These are phyloP conservation scores for Talaromyces piceae DNA, from an alignment of 2,329 filamentous ascomycete genomes.

Conservation along the genomic window DNA sequence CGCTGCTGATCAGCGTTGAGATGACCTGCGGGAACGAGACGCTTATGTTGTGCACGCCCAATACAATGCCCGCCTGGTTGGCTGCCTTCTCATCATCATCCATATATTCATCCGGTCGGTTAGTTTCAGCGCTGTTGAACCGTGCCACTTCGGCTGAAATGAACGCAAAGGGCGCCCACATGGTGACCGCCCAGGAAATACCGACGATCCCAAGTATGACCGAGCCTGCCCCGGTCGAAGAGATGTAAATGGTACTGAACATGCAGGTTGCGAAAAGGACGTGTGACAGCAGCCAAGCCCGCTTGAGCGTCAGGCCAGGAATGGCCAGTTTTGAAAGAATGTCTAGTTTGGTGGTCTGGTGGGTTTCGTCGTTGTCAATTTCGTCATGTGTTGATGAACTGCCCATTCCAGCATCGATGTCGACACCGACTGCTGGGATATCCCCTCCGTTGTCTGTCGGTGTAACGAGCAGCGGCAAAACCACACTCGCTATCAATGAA, in stretches of 20 bases:
- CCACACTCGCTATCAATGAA: constrained; percentile 70
- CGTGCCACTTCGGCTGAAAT: constrained; percentile 87
- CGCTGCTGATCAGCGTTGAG: constrained; percentile 73
- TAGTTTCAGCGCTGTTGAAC: constrained; percentile 60
- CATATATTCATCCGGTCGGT: constrained; percentile 27
- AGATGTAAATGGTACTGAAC: constrained; percentile 75
- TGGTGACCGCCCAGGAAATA: constrained; percentile 82
- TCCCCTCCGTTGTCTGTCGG: constrained; percentile 55
- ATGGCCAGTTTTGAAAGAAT: constrained; percentile 56
- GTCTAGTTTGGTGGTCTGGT: constrained; percentile 13
- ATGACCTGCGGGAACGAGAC: constrained; percentile 88
- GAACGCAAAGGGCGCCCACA: constrained; percentile 93
- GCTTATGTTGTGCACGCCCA: constrained; percentile 96
- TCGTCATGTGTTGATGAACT: too few relatives aligned
- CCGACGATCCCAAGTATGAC: constrained; percentile 73
- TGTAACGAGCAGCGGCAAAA: constrained; percentile 78
- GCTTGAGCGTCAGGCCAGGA: constrained; percentile 75
- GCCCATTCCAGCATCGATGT: constrained; percentile 15
- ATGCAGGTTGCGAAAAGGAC: constrained; percentile 74
- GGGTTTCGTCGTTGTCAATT: background rate
- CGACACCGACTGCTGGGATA: background rate
- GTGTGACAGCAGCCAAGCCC: constrained; percentile 78
- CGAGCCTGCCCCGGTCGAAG: constrained; percentile 62
- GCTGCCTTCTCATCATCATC: constrained; percentile 19
- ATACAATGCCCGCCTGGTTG: constrained; percentile 79